These are phyloP conservation scores for Saccharomycopsis schoenii DNA, from an alignment of 805 yeast genomes.

Conservation along the genomic window DNA sequence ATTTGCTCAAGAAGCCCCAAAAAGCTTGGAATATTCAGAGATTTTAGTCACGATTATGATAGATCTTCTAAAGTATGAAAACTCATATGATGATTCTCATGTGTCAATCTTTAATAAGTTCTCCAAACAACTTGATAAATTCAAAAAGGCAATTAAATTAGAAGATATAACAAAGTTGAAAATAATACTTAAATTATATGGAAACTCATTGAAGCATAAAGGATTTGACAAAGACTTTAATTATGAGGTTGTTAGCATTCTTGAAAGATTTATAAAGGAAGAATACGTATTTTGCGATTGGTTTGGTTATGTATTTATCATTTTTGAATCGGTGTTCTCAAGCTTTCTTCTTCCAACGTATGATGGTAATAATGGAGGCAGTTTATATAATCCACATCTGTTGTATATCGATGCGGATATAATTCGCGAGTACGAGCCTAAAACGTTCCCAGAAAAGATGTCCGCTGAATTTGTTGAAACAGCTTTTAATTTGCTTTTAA, in stretches of 20 bases:
- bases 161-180: background rate
- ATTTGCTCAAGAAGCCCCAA: background rate
- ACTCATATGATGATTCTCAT: background rate
- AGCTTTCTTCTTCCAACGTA: background rate
- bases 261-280: slow-evolving; percentile 29
- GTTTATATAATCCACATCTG: background rate
- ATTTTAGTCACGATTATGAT: background rate
- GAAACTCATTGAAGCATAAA: background rate
- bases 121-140: slow-evolving; percentile 11
- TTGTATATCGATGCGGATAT: background rate
- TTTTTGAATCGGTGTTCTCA: slow-evolving; percentile 46
- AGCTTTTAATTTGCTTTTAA: background rate
- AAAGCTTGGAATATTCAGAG: background rate
- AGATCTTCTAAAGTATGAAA: background rate
- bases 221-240: slow-evolving; percentile 12
- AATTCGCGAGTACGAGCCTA: background rate
- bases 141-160: slow-evolving; percentile 23
- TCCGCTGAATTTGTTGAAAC: background rate
- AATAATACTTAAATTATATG: background rate
- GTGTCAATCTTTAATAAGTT: background rate
- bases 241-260: slow-evolving; percentile 29
- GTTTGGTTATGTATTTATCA: slow-evolving; percentile 47
- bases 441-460: background rate
- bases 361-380: background rate
- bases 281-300: slow-evolving; percentile 38